A percentile compares a stretch with the other conserved stretches of the same genome.
Evolutionary conservation across 257 asterid genomes (phyloP).

Genomic region (Paulownia fortunei): DNA sequence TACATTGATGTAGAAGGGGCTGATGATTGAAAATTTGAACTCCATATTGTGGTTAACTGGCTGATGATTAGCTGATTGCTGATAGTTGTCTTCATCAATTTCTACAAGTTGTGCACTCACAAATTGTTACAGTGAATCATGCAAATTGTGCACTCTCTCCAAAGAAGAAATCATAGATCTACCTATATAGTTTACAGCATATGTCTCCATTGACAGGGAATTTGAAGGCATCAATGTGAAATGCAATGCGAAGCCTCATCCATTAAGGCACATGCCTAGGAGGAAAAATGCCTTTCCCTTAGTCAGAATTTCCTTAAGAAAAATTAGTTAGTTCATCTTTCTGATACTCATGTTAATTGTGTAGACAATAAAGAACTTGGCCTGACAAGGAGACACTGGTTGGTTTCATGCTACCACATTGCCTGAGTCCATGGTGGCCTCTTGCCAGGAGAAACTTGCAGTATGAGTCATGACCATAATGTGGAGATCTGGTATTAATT

Average conservation of each 20-base stretch:
- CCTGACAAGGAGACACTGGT: background rate
- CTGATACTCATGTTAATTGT: conserved; percentile 3
- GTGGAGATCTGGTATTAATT: background rate
- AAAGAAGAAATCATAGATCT: background rate
- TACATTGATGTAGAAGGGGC: conserved; percentile 1
- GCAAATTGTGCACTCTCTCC: background rate
- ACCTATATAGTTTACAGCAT: background rate
- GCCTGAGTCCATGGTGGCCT: background rate
- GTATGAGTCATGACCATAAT: conserved; percentile 15
- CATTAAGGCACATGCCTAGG: background rate
- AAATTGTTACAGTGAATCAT: background rate
- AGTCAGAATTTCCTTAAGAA: background rate
- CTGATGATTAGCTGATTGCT: background rate
- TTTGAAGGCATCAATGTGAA: background rate
- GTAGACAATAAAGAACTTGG: background rate
- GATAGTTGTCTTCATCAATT: conserved; percentile 22
- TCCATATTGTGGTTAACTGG: conserved; percentile 11
- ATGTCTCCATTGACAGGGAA: background rate
- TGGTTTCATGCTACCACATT: background rate
- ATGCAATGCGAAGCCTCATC: background rate
- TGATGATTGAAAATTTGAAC: conserved; percentile 12
- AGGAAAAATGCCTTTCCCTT: background rate
- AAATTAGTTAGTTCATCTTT: background rate
- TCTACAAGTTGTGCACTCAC: conserved; percentile 2
- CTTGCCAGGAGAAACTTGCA: conserved; percentile 13